Percentiles rank a stretch among this genome's conserved stretches.
Conservation (phyloP, 2,329 filamentous ascomycete genomes). For the Alternaria sp. region DNA sequence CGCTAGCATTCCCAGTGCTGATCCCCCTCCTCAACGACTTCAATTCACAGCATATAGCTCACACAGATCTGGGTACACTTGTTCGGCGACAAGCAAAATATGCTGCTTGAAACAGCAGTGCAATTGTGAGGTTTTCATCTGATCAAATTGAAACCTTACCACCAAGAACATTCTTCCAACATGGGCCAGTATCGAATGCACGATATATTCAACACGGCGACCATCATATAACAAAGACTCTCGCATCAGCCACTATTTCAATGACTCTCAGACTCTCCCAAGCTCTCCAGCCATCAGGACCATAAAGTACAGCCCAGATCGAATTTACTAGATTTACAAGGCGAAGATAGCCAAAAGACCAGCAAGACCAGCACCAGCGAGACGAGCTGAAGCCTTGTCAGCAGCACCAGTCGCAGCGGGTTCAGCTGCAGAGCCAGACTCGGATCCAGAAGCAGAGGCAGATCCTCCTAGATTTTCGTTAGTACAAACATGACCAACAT, state of each 20-base stretch:
- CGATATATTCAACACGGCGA: not conserved
- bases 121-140: not conserved
- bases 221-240: not conserved
- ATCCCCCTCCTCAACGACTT: constrained; percentile 12
- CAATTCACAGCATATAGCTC: not conserved
- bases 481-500: not conserved
- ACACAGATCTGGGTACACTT: not conserved
- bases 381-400: constrained; percentile 37
- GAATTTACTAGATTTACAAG: constrained; percentile 36
- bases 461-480: not conserved
- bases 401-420: constrained; percentile 42
- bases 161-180: not conserved
- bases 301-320: constrained; percentile 1
- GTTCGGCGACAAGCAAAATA: not conserved
- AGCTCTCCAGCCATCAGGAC: not conserved
- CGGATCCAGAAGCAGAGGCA: constrained; percentile 28
- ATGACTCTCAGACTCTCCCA: constrained; percentile 7
- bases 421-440: constrained; percentile 32
- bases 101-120: not conserved
- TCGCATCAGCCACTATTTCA: constrained; percentile 1
- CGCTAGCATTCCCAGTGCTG: constrained; percentile 16
- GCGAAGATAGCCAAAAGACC: constrained; percentile 51
- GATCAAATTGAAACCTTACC: not conserved
- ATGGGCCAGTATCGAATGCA: not conserved
- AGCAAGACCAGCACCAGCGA: constrained; percentile 47